Percentiles rank a stretch among this genome's conserved stretches.
Evolutionary conservation across 345 rosid species (phyloP).

Genomic region (Crucihimalaya himalaica): DNA sequence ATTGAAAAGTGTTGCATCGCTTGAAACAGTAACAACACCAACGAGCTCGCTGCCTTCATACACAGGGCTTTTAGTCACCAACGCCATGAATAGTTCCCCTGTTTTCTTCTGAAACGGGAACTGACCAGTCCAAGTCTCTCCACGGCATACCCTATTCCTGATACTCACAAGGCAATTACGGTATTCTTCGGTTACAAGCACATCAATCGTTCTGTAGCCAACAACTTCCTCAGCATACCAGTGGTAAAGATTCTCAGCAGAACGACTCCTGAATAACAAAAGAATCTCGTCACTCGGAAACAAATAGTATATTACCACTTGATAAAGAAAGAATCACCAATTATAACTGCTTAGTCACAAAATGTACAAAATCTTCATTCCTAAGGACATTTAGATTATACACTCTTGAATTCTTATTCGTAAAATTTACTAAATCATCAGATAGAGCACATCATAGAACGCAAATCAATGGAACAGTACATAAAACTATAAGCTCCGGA

Average conservation of each 20-base stretch:
- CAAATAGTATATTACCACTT: background rate
- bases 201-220: conserved; percentile 52
- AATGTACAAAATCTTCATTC: background rate
- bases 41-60: conserved; percentile 65
- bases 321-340: background rate
- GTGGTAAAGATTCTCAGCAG: conserved; percentile 78
- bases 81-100: conserved; percentile 69
- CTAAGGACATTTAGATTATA: background rate
- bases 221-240: conserved; percentile 75
- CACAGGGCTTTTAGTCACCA: conserved; percentile 66
- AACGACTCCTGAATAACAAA: conserved; percentile 61
- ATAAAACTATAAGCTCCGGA: background rate
- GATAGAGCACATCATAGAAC: background rate
- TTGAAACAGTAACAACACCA: conserved; percentile 73
- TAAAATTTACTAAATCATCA: background rate
- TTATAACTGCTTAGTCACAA: background rate
- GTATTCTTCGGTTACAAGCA: conserved; percentile 67
- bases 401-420: background rate
- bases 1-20: conserved; percentile 63
- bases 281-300: background rate
- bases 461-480: background rate
- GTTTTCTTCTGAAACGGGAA: conserved; percentile 75
- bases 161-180: conserved; percentile 44
- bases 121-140: conserved; percentile 83
- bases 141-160: conserved; percentile 48